Evolutionary conservation across 2,329 filamentous ascomycete genomes (phyloP), one percentile per base, ranked within the genome.

Genomic region (Neocucurbitaria cava): DNA sequence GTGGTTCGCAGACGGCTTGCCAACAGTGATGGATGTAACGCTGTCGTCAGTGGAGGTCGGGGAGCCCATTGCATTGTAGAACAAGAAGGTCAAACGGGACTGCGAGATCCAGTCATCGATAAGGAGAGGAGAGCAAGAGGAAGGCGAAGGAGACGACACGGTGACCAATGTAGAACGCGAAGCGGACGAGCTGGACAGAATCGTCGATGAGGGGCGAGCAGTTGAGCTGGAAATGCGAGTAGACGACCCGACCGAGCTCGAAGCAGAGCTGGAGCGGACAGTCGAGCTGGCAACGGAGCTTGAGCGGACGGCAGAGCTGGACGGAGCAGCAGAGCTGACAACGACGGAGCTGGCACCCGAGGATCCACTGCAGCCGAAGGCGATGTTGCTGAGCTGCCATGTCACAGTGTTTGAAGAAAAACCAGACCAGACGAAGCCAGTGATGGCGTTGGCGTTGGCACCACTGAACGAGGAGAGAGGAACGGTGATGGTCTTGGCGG

Each of bases 71-170:
- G 85, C 78, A 65, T 87, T 87, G 76, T 87, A 87, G 64, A 77
- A 83, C 15, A 87, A 72, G 70, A 87, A 87, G 1, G 82, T 85
- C 47, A 87, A 71, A 26, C 85, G 83, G 5, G 85, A 87, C 66
- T 87, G 85, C 8, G 85, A 87, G 49, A 78, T 78, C 80, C 83
- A 87, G 73, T 87, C 85, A 58, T 87, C 85, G 49, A 87, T 78
- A 23, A 85, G 66, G 6, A 83, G 70, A 31, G 75, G 68, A 18
- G 72, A 70, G 36, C 73, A 75, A 42, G 69, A 58, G 3, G 52
- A 43, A 10, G 52, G 18, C 42, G 62, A 40, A 31, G 61, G 56
- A 7, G 58, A 57, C 11, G 52, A 42, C 9, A 59, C 44, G 9
- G 65, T 70, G 24, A 53, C 20, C n/a, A 61, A 31, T 9, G 61